Evolutionary conservation across 176 grass and related monocot genomes (phyloP).

Genomic region (Lolium perenne): DNA sequence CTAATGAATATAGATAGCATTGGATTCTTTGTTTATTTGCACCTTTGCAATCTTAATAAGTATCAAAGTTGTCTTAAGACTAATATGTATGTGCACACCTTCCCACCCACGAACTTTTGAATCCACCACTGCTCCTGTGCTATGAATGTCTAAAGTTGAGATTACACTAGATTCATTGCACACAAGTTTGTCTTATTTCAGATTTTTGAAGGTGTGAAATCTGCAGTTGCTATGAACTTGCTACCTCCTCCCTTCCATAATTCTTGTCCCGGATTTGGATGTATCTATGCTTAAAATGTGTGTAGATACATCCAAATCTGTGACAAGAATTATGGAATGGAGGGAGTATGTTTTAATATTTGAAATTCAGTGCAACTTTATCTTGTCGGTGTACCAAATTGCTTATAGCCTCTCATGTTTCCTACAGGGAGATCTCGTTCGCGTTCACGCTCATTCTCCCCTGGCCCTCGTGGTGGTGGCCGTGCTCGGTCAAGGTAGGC

Average conservation of each 20-base stretch:
- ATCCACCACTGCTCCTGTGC: background rate
- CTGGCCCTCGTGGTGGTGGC: constrained; percentile 65
- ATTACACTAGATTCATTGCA: background rate
- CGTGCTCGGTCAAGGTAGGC: constrained; percentile 76
- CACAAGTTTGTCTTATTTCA: background rate
- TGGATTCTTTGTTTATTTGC: background rate
- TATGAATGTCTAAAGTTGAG: background rate
- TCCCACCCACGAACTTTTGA: background rate
- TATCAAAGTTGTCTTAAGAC: constrained; percentile 20
- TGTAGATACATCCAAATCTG: no score
- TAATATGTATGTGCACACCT: background rate
- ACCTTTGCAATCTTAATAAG: background rate
- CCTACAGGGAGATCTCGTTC: constrained; percentile 77
- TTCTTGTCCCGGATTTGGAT: no score
- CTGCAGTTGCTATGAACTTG: background rate
- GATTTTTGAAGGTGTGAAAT: background rate
- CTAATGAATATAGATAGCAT: background rate
- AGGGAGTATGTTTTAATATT: background rate
- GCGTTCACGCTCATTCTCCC: constrained; percentile 73
- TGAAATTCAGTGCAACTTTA: background rate
- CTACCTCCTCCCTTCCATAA: background rate
- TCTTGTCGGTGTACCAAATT: background rate
- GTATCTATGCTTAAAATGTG: no score
- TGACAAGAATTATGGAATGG: no score
- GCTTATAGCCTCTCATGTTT: constrained; percentile 23